Percentiles rank a stretch among this genome's conserved stretches.
Evolutionary conservation across 768 basidiomycete species (phyloP).

Genomic region (Wakefieldia striispora): DNA sequence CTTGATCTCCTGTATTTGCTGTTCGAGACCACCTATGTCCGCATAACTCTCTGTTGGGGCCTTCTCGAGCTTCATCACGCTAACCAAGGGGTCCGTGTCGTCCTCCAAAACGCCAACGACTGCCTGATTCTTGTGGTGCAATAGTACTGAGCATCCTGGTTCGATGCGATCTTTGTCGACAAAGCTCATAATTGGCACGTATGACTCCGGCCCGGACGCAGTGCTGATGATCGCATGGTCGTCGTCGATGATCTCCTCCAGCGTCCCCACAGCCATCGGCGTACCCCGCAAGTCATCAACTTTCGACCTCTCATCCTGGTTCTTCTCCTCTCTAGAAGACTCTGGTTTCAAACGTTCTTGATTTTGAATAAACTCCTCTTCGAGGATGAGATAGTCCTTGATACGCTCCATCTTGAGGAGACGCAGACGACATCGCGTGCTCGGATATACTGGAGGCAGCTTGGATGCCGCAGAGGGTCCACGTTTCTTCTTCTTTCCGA

Average conservation of each 20-base stretch:
- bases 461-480: conserved; percentile 92
- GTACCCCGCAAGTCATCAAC: conserved; percentile 94
- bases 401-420: conserved; percentile 97
- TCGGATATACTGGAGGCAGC: conserved; percentile 90
- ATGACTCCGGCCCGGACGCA: conserved; percentile 92
- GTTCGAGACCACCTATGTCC: conserved; percentile 95
- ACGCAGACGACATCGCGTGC: conserved; percentile 92
- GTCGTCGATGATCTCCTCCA: conserved; percentile 98
- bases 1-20: conserved; percentile 99
- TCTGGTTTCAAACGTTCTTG: conserved; percentile 90
- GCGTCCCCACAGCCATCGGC: conserved; percentile 96
- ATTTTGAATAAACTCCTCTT: conserved; percentile 92
- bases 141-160: conserved; percentile 90
- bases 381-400: conserved; percentile 94
- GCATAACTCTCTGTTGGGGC: conserved; percentile 99
- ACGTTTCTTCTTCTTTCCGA: conserved; percentile 92
- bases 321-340: conserved; percentile 87
- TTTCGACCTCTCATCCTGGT: conserved; percentile 89
- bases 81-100: conserved; percentile 93
- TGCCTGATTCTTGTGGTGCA: conserved; percentile 95
- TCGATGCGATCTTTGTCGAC: conserved; percentile 98
- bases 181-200: conserved; percentile 96
- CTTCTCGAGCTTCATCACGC: conserved; percentile 99
- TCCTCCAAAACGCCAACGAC: conserved; percentile 96
- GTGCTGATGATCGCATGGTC: conserved; percentile 99